A percentile compares a stretch with the other conserved stretches of the same genome.
Evolutionary conservation across 805 yeast species (phyloP).

Genomic region (Teunomyces gatunensis): DNA sequence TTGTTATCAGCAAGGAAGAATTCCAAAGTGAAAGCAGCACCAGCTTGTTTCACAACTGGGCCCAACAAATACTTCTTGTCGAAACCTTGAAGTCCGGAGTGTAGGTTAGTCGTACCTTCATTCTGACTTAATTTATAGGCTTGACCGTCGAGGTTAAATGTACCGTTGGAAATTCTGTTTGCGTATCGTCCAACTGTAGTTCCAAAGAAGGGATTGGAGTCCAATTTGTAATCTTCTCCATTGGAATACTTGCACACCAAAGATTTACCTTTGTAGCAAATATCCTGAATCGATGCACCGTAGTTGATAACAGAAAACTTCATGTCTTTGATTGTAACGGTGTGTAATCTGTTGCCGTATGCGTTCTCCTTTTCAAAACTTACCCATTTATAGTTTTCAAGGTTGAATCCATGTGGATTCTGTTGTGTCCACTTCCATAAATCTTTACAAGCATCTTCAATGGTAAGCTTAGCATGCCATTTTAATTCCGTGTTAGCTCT

Average conservation of each 20-base stretch:
- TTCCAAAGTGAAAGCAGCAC: slow-evolving; percentile 29
- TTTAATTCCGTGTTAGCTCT: slow-evolving; percentile 64
- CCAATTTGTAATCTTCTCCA: slow-evolving; percentile 26
- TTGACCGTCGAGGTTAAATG: slow-evolving; percentile 39
- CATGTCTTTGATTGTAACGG: slow-evolving; percentile 29
- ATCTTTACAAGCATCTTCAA: slow-evolving; percentile 66
- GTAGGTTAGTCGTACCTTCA: slow-evolving; percentile 43
- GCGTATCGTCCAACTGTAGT: slow-evolving; percentile 67
- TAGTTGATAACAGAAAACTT: slow-evolving; percentile 45
- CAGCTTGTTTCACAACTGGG: slow-evolving; percentile 43
- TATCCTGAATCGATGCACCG: slow-evolving; percentile 51
- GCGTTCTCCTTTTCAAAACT: slow-evolving; percentile 18
- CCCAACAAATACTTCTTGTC: slow-evolving; percentile 52
- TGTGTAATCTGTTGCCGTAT: slow-evolving; percentile 35
- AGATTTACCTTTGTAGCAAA: slow-evolving; percentile 36
- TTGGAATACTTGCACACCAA: slow-evolving; percentile 40
- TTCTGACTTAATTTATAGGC: slow-evolving; percentile 42
- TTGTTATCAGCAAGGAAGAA: slow-evolving; percentile 46
- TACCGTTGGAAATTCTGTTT: slow-evolving; percentile 52
- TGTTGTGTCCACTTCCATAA: slow-evolving; percentile 75
- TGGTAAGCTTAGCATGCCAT: slow-evolving; percentile 57
- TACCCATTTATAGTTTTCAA: slow-evolving; percentile 34
- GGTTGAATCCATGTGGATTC: slow-evolving; percentile 61
- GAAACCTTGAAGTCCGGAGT: slow-evolving; percentile 55
- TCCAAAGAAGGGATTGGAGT: slow-evolving; percentile 53